phyloP scores from a whole-genome alignment of 257 asterid genomes.

The Gentiana dahurica region DNA sequence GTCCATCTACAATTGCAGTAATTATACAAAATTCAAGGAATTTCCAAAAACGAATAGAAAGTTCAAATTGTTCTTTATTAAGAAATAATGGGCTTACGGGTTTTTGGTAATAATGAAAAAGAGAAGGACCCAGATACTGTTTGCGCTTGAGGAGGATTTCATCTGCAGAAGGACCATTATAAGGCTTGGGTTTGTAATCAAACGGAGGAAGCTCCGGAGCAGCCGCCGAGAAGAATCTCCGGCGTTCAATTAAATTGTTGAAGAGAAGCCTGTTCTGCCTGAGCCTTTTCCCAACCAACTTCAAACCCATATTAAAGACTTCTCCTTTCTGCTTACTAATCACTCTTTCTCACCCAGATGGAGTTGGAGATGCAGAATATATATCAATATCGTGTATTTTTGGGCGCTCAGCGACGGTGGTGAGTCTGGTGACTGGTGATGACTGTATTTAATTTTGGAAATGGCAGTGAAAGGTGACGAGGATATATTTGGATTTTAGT shows the following conservation, averaged over 20 bases:
- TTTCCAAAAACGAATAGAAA: no score
- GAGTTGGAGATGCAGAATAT: no score
- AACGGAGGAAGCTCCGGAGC: slow-evolving; percentile 62
- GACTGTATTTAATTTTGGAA: no score
- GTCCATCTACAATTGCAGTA: no score
- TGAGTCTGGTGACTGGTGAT: no score
- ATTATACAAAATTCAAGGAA: no score
- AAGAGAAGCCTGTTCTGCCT: not conserved
- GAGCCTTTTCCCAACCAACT: slow-evolving; percentile 5
- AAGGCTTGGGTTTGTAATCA: slow-evolving; percentile 63
- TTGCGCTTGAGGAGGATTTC: slow-evolving; percentile 69
- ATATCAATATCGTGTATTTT: no score
- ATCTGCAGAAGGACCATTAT: slow-evolving; percentile 69
- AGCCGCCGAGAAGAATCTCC: slow-evolving; percentile 10
- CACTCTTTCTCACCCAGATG: no score
- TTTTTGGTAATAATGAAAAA: slow-evolving; percentile 70
- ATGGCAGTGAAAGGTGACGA: no score
- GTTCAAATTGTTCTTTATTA: no score
- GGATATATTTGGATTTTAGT: no score
- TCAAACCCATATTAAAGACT: not conserved
- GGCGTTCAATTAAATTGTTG: not conserved
- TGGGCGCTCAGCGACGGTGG: no score
- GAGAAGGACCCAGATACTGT: slow-evolving; percentile 74
- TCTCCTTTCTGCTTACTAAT: not conserved
- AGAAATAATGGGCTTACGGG: slow-evolving; percentile 41